Base-by-base conservation (phyloP, 768 basidiomycete species). In the Auricularia heimuer region DNA sequence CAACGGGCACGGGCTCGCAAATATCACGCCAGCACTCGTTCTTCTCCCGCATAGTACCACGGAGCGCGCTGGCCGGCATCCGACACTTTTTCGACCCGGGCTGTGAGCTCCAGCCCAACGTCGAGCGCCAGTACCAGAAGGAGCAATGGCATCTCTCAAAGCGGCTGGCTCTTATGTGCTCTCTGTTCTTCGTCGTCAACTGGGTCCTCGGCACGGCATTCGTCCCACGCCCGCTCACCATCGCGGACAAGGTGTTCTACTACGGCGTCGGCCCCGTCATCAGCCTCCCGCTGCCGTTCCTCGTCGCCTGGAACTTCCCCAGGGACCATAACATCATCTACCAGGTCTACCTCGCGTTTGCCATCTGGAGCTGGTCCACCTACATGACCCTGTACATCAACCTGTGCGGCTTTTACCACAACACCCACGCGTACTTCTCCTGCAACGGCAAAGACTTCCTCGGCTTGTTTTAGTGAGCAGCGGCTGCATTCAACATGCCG, bases 281-380 rank as follows among this genome's bases (percentile, higher is more conserved):
- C 62, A 87, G 82, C 35, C 72, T 91, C 24, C 88, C 87, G 1
- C 75, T 91, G 42, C 71, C 85, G 35, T 72, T 83, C 62, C 80
- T 90, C 78, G 81, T 91, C 64, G 77, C 87, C 64, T 87, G 82
- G 70, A 86, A 93, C 77, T 85, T 84, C 78, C 90, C 90, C 1
- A 79, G 87, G 54, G 82, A 86, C 66, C 79, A 82, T 21, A 77
- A 78, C 14, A 73, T 76, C 35, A 72, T 82, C 3, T 92, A 90
- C 73, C 91, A 92, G 74, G 61, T 78, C n/a, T 77, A 82, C 58
- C 75, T 90, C 18, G 74, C 79, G 3, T 72, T 81, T 61, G 81
- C 87, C 2, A 80, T 84, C 18, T 90, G 88, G 87, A 77, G 75
- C 66, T 89, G 87, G 89, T 84, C 56, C 8, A 60, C 62, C 16